phyloP scores from a whole-genome alignment of 2,329 filamentous ascomycete genomes.

The Beauveria caledonica region DNA sequence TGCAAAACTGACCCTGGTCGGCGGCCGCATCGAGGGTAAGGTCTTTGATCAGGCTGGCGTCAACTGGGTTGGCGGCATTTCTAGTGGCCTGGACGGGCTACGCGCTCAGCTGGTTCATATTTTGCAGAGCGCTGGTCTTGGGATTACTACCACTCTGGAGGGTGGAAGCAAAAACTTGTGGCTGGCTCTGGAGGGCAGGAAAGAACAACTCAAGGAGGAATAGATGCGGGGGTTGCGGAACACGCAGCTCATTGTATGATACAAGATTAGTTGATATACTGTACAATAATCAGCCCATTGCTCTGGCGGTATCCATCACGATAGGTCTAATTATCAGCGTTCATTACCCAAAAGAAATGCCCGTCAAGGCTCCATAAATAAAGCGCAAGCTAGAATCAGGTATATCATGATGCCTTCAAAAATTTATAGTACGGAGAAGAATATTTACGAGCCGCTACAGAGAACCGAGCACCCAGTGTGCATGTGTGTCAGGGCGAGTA shows the following conservation, averaged over 20 bases:
- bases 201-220: slow-evolving; percentile 66
- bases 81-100: slow-evolving; percentile 72
- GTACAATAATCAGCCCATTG: not conserved
- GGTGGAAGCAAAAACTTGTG: slow-evolving; percentile 74
- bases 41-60: slow-evolving; percentile 70
- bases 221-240: not conserved
- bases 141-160: slow-evolving; percentile 71
- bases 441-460: no score
- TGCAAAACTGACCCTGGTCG: slow-evolving; percentile 79
- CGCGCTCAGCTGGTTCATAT: slow-evolving; percentile 72
- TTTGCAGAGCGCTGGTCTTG: slow-evolving; percentile 71
- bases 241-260: not conserved
- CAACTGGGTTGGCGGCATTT: slow-evolving; percentile 61
- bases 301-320: not conserved
- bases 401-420: no score
- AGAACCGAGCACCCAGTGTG: no score
- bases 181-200: slow-evolving; percentile 77
- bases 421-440: no score
- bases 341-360: no score
- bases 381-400: no score
- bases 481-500: not conserved
- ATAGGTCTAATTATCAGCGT: not conserved
- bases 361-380: no score
- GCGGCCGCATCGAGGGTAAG: slow-evolving; percentile 77
- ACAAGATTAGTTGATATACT: not conserved